These are phyloP conservation scores for Phyllosticta paracitricarpa DNA, from an alignment of 2,329 filamentous ascomycete genomes.

Conservation along the genomic window DNA sequence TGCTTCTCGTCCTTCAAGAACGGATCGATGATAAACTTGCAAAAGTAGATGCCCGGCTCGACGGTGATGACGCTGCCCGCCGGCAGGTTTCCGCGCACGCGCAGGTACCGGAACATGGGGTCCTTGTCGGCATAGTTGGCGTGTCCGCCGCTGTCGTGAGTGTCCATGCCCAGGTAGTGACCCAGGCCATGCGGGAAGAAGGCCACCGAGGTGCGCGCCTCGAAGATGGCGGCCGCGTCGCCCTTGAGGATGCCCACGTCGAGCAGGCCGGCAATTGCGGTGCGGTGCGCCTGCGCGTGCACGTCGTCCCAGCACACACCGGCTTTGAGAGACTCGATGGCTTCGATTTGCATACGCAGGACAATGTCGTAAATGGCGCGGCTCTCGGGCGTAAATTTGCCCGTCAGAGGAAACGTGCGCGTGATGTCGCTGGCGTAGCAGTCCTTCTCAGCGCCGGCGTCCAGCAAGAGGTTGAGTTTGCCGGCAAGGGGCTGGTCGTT, in stretches of 20 bases:
- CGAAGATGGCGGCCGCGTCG: slow-evolving; percentile 39
- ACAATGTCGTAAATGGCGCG: slow-evolving; percentile 67
- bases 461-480: slow-evolving; percentile 72
- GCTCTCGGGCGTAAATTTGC: slow-evolving; percentile 36
- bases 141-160: slow-evolving; percentile 40
- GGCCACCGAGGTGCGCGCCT: slow-evolving; percentile 35
- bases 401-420: slow-evolving; percentile 72
- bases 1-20: slow-evolving; percentile 54
- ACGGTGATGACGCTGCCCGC: slow-evolving; percentile 82
- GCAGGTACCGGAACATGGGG: slow-evolving; percentile 75
- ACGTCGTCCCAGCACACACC: slow-evolving; percentile 74
- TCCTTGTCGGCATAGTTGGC: slow-evolving; percentile 57
- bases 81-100: slow-evolving; percentile 65
- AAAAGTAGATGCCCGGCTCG: slow-evolving; percentile 83
- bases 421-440: slow-evolving; percentile 56
- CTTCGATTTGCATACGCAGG: slow-evolving; percentile 74
- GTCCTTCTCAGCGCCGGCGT: slow-evolving; percentile 57
- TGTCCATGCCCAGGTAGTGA: slow-evolving; percentile 44
- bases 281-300: slow-evolving; percentile 66
- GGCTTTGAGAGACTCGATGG: slow-evolving; percentile 60
- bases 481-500: slow-evolving; percentile 57
- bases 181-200: slow-evolving; percentile 44
- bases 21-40: slow-evolving; percentile 60
- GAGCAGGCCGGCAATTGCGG: slow-evolving; percentile 72
- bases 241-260: slow-evolving; percentile 64